Base-by-base conservation (phyloP, 768 basidiomycete species). In the Lactarius psammicola region DNA sequence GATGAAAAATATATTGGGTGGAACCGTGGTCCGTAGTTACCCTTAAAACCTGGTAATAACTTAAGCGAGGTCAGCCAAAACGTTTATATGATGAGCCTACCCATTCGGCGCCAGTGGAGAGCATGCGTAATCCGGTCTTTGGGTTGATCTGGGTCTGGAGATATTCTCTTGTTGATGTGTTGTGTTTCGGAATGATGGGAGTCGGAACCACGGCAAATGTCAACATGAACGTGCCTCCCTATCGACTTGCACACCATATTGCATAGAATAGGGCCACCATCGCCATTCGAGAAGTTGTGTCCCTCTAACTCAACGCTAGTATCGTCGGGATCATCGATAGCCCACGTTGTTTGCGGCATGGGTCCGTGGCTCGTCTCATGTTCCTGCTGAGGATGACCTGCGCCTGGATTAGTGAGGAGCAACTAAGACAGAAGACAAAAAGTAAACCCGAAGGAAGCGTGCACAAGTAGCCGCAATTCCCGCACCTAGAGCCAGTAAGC, bases 291-390 rank as follows among this genome's bases (percentile, higher is more conserved):
- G 70, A 84, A 87, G 64, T 79, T 82, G 61, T 79, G 79, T 2
- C 86, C 85, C 62, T 82, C 79, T 3, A 86, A 75, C 68, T 87
- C 87, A 0, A 86, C 60, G 1, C 76, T 73, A 2, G 78, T 78
- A 18, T 80, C 83, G 11, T 85, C 81, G 0, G 80, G 79, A 0
- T 82, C 84, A 62, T 85, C 84, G 2, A 86, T 70, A 0, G 80
- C 76, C 87, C 86, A 87, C 42, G 77, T 76, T 0, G 84, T 82
- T 61, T 75, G 78, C 0, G 84, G 81, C 85, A 86, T 86, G 1
- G 84, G 85, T 13, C 86, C 87, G 62, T 87, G 86, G 15, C 77
- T 78, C 0, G 86, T 87, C 54, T 86, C 85, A 44, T 87, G 86
- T 58, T 85, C 83, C 68, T 80, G 78, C 63, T 87, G 84, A 1